Evolutionary conservation across 306 rosid species (phyloP).

Genomic region (Vigna unguiculata): DNA sequence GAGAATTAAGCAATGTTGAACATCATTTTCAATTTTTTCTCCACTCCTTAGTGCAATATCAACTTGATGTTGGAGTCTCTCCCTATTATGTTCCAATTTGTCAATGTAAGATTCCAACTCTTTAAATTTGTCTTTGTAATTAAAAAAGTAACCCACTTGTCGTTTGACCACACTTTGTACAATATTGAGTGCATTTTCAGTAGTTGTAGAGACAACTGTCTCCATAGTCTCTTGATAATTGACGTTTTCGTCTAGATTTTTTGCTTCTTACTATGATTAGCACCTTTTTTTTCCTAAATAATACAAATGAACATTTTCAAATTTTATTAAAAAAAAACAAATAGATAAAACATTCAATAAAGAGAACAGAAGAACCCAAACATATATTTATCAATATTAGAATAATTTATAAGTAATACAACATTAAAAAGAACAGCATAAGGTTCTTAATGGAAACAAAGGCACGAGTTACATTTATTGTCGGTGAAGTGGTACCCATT

Average conservation of each 20-base stretch:
- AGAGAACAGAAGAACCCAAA: too few species aligned
- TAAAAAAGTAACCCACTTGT: background rate
- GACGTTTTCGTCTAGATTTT: background rate
- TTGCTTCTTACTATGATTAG: too few species aligned
- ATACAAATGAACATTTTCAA: background rate
- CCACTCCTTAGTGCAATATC: background rate
- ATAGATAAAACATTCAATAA: too few species aligned
- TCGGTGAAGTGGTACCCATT: too few species aligned
- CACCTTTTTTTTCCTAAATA: background rate
- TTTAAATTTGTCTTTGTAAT: background rate
- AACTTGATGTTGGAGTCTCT: background rate
- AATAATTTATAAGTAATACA: too few species aligned
- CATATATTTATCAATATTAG: too few species aligned
- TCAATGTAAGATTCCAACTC: background rate
- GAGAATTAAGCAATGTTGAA: background rate
- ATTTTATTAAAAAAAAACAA: too few species aligned
- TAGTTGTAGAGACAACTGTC: background rate
- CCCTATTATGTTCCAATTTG: background rate
- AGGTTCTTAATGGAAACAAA: too few species aligned
- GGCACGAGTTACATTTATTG: too few species aligned
- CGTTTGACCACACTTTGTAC: background rate
- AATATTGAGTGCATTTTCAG: background rate
- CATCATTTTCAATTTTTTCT: conserved; percentile 2
- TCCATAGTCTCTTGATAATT: background rate
- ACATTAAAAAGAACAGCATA: too few species aligned